Base-by-base conservation (phyloP, 2,329 filamentous ascomycete species). In the Parastagonospora avenae region DNA sequence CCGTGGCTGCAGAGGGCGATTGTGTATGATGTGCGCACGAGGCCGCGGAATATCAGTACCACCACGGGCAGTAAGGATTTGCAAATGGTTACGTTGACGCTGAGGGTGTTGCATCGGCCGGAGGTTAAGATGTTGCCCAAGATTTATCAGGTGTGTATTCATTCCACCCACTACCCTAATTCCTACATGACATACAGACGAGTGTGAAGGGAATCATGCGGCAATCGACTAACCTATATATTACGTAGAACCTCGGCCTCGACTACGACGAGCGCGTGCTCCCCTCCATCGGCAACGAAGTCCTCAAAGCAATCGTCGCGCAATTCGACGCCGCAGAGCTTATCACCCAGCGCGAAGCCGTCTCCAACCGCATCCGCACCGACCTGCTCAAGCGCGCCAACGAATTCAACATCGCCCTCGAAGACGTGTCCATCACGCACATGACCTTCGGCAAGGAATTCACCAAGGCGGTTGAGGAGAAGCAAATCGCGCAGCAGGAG, bases 401-500 rank as follows among this genome's bases (percentile, higher is more conserved):
- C 70, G 94, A 99, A 77, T 99, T 99, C 86, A 96, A 99, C 83
- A 99, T 99, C 72, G 91, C 92, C 27, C 90, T 99, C 46, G 94
- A 99, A 79, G 94, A 99, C 72, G 94, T 99, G 54, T 96, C 91
- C 72, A 99, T 99, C 77, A 99, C 94, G 55, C 94, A 99, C 84
- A 99, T 99, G 94, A 99, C 94, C 46, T 99, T 99, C 74, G 94
- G 94, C 66, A 93, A 93, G 77, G 94, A 99, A 79, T 99, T 99
- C 83, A 99, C 94, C 55, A 90, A 91, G 77, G 94, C 94, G 60
- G 94, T 99, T 69, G 94, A 99, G 81, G 94, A 99, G 85, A 99
- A 99, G 87, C 94, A 99, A 83, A 99, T 99, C 76, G 94, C 94
- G 48, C 94, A 99, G 80, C 94, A 99, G 79, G 94, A 99, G 73